Conservation (phyloP, 768 basidiomycete species). For the Melanogaster broomeanus region DNA sequence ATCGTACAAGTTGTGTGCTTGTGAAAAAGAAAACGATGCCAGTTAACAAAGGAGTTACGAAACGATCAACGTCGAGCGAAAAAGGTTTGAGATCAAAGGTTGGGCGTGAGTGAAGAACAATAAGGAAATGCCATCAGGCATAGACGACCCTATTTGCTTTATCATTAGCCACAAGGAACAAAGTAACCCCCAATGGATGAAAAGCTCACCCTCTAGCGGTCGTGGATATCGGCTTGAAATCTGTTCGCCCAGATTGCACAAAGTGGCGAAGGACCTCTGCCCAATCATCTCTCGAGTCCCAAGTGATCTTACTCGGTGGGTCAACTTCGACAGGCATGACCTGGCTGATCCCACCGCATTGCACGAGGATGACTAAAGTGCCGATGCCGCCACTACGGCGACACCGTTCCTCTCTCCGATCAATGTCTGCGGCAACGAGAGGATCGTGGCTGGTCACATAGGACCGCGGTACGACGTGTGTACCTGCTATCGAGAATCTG, state of each 20-base stretch:
- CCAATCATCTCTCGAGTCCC: constrained; percentile 81
- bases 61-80: constrained; percentile 33
- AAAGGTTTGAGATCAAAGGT: not conserved
- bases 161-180: constrained; percentile 5
- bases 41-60: constrained; percentile 13
- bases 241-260: constrained; percentile 69
- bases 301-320: constrained; percentile 71
- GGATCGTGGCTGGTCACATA: constrained; percentile 69
- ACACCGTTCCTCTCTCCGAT: constrained; percentile 78
- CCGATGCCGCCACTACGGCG: constrained; percentile 76
- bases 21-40: constrained; percentile 23
- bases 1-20: constrained; percentile 26
- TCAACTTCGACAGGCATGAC: constrained; percentile 90
- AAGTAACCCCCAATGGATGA: not conserved
- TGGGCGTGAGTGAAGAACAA: constrained; percentile 5
- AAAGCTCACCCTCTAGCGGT: constrained; percentile 68
- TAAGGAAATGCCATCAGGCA: constrained; percentile 15
- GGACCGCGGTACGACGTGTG: constrained; percentile 70
- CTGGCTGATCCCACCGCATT: constrained; percentile 74
- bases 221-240: constrained; percentile 84
- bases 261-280: constrained; percentile 65
- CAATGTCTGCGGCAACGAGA: constrained; percentile 73
- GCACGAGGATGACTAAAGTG: constrained; percentile 70
- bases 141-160: constrained; percentile 40
- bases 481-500: constrained; percentile 69